Base-by-base conservation (phyloP, 352 stramenopile genomes). In the Thraustotheca clavata region DNA sequence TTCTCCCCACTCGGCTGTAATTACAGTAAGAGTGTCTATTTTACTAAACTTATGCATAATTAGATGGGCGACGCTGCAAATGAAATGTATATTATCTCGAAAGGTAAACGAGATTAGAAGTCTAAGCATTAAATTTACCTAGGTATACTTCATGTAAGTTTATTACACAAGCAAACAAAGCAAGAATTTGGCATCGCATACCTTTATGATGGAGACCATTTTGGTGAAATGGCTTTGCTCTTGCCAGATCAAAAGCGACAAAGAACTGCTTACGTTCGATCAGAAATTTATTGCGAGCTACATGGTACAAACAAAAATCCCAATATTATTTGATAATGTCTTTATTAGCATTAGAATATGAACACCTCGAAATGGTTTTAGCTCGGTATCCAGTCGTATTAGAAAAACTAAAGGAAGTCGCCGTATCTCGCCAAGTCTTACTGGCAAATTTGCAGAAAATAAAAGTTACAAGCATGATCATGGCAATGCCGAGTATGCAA, bases 31-130 rank as follows among this genome's bases (percentile, higher is more conserved):
- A 2, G 43, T 31, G 1, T n/a, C n/a, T n/a, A n/a, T n/a, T n/a
- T n/a, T n/a, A n/a, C n/a, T n/a, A n/a, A n/a, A n/a, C n/a, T n/a
- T n/a, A 18, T 24, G 43, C 43, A 20, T 3, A 35, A 24, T 9
- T 52, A 52, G 43, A 52, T 11, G 7, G 43, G 43, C 2, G 43
- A 52, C 2, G n/a, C n/a, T 9, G 43, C 43, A 9, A 52, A 52
- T 31, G 43, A 52, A 24, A 52, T 52, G 43, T 52, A 52, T 7
- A 52, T 52, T 31, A 52, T 52, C 2, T 52, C 43, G 14, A 52
- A 52, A 24, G 43, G 43, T 52, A 18, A 9, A 18, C 34, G 3
- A 14, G 16, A 24, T 24, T 52, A 9, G 39, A 6, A 52, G 3
- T 2, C 3, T 9, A 24, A 52, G 34, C 9, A 18, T 11, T 31